Percentiles rank a stretch among this genome's conserved stretches.
Conservation (phyloP, 192 early-diverging fungal species). For the Coemansia sp. region DNA sequence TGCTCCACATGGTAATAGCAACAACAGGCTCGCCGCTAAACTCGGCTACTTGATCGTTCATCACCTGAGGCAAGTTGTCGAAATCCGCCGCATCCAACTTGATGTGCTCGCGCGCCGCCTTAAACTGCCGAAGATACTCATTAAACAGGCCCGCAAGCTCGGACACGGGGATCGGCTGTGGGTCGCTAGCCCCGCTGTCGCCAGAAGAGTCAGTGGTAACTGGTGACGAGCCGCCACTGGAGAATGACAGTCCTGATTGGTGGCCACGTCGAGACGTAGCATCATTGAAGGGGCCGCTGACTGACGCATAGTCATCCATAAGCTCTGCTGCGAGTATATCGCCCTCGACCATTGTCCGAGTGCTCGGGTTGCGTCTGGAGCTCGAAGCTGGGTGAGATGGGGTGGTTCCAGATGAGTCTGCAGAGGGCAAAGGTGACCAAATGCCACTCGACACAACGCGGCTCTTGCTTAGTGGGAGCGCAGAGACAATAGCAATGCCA, state of each 20-base stretch:
- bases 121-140: constrained; percentile 51
- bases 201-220: not conserved
- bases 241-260: not conserved
- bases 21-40: constrained; percentile 45
- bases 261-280: not conserved
- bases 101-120: constrained; percentile 31
- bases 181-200: not conserved
- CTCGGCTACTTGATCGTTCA: constrained; percentile 40
- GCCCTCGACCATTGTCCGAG: not conserved
- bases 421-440: constrained; percentile 12
- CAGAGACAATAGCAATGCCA: constrained; percentile 35
- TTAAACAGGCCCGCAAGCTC: constrained; percentile 34
- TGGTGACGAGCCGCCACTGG: not conserved
- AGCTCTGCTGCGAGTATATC: not conserved
- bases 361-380: not conserved
- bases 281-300: not conserved
- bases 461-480: constrained; percentile 28
- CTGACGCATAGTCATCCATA: not conserved
- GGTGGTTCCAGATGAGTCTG: not conserved
- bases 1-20: constrained; percentile 46
- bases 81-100: constrained; percentile 26
- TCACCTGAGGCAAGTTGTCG: constrained; percentile 16
- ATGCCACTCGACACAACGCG: constrained; percentile 35
- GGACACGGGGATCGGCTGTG: constrained; percentile 20
- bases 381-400: not conserved